Evolutionary conservation across 805 yeast species (phyloP).

Genomic region (Teunomyces barrocoloradensis): DNA sequence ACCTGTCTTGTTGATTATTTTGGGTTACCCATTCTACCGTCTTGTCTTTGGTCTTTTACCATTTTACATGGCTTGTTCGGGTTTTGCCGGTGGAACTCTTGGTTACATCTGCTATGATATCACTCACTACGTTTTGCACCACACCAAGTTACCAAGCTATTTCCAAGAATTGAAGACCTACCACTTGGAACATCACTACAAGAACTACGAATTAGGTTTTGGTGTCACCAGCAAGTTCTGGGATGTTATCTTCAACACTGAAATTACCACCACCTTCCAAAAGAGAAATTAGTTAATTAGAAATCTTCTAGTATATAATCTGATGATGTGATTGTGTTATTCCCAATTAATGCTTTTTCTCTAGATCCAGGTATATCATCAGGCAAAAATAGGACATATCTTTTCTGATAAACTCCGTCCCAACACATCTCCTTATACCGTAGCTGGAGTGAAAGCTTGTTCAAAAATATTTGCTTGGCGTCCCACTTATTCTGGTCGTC

Average conservation of each 20-base stretch:
- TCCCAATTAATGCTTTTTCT: background rate
- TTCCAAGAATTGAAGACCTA: constrained; percentile 80
- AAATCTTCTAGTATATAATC: constrained; percentile 1
- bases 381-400: background rate
- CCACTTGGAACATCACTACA: constrained; percentile 97
- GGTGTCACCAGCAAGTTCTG: constrained; percentile 94
- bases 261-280: constrained; percentile 51
- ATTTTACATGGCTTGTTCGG: constrained; percentile 80
- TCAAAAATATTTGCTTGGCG: background rate
- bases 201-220: constrained; percentile 93
- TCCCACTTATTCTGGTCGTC: background rate
- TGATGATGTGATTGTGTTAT: background rate
- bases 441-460: constrained; percentile 3
- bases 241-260: constrained; percentile 90
- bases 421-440: background rate
- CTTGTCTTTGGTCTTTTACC: constrained; percentile 77
- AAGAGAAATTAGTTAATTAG: constrained; percentile 28
- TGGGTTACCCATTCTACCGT: constrained; percentile 78
- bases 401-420: background rate
- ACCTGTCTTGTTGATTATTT: constrained; percentile 72
- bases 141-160: constrained; percentile 72
- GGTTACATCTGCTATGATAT: constrained; percentile 92
- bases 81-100: constrained; percentile 92
- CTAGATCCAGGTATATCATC: background rate
- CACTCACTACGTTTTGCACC: constrained; percentile 94